Base-by-base conservation (phyloP, 257 asterid genomes). In the Salvia hispanica region DNA sequence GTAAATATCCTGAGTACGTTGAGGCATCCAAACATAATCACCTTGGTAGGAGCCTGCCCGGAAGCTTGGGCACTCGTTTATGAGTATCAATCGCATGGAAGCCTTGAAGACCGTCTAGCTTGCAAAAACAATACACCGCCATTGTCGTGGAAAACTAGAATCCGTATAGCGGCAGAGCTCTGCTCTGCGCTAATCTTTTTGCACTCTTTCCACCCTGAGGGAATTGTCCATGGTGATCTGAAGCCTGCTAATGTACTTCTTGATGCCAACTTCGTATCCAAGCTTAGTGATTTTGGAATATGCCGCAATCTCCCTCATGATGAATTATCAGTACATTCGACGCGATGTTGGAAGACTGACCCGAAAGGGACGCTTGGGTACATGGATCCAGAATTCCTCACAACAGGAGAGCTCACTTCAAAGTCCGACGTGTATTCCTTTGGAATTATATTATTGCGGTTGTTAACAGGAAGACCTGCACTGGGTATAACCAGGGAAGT, bases 1-100 rank as follows among this genome's bases (percentile, higher is more conserved):
- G 97, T 93, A 54, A 81, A 77, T 72, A 81, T 88, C 60, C 77
- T 90, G 81, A 88, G 99, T 75, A 90, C 74, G 75, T 60, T 93
- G 85, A 79, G 97, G 92, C 99, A 93, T 83, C 99, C 95, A 40
- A 85, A 93, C 78, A 78, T 93, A 59, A 77, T 90, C 44, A 88
- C 94, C 31, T 84, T 93, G 61, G 81, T 93, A 55, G 99, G 99
- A 61, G 95, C 95, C 66, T 93, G 99, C 72, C 95, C 88, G 3
- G 95, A 88, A 74, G 82, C 81, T 51, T 88, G 85, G 84, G 82
- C 85, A 12, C 97, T 93, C 56, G 70, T 93, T 37, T 90, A 93
- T 6, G 97, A 93, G 82, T 93, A 86, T 76, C 86, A 86, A 54
- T 94, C 89, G 13, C 84, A 90, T 69, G 99, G 99, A 62, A 93